A percentile compares a stretch with the other conserved stretches of the same genome.
These are phyloP conservation scores for Verticillium zaregamsianum DNA, from an alignment of 2,329 filamentous ascomycete species.

Conservation along the genomic window DNA sequence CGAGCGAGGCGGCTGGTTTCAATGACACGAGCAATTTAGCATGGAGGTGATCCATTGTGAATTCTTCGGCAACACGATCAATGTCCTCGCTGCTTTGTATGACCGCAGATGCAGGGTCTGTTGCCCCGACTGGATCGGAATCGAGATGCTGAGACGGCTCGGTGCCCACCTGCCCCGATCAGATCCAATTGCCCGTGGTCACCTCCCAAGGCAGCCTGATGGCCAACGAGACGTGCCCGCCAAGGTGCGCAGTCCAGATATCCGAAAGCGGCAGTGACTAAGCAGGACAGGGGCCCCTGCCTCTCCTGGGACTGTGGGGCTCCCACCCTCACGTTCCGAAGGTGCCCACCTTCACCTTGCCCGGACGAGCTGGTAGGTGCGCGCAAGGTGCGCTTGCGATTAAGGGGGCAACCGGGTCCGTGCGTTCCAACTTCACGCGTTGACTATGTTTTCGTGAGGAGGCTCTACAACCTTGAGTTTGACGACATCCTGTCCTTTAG, in stretches of 20 bases:
- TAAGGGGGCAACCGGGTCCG: slow-evolving; percentile 18
- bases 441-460: slow-evolving; percentile 29
- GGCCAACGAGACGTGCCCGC: neutral
- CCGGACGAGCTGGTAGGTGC: neutral
- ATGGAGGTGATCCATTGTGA: no score
- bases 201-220: no score
- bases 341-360: neutral
- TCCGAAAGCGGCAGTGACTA: neutral
- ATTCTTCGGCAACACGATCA: no score
- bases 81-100: no score
- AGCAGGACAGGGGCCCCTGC: neutral
- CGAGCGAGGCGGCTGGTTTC: no score
- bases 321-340: neutral
- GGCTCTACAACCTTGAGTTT: slow-evolving; percentile 19
- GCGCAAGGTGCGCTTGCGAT: slow-evolving; percentile 8
- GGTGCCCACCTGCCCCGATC: neutral
- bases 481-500: slow-evolving; percentile 30
- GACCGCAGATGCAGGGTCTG: neutral
- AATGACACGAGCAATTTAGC: no score
- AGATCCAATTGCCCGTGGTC: neutral
- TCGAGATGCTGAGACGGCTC: neutral
- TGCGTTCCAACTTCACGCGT: slow-evolving; percentile 35
- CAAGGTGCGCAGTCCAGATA: neutral
- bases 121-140: neutral
- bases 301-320: neutral